Evolutionary conservation across 495 filamentous ascomycete species (phyloP).

Genomic region (Podospora fimiseda): DNA sequence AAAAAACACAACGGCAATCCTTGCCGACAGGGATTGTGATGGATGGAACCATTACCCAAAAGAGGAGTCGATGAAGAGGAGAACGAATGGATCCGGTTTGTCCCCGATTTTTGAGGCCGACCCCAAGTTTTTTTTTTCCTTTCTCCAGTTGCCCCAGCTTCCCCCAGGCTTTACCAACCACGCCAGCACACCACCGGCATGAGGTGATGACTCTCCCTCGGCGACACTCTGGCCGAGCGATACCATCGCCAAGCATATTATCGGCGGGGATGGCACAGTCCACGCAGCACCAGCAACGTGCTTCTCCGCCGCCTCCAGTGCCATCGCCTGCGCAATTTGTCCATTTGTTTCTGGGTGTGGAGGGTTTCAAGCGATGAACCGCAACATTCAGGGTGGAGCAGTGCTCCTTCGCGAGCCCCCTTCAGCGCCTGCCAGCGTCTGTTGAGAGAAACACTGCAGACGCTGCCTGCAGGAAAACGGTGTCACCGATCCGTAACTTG

Average conservation of each 20-base stretch:
- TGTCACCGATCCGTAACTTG: background rate
- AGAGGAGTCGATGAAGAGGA: too few species aligned
- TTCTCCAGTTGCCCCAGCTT: slow-evolving; percentile 9
- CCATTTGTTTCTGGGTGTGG: slow-evolving; percentile 5
- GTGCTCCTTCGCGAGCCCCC: background rate
- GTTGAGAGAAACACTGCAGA: background rate
- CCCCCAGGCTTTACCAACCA: slow-evolving; percentile 19
- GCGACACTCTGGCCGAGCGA: slow-evolving; percentile 26
- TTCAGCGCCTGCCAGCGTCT: slow-evolving; percentile 3
- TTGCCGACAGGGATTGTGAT: slow-evolving; percentile 21
- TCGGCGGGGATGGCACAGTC: slow-evolving; percentile 28
- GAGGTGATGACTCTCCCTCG: slow-evolving; percentile 24
- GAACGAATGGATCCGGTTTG: slow-evolving; percentile 23
- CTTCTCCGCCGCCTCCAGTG: slow-evolving; percentile 20
- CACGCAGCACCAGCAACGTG: slow-evolving; percentile 12
- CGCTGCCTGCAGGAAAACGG: background rate
- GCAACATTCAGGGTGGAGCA: slow-evolving; percentile 9
- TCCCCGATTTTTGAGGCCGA: slow-evolving; percentile 5
- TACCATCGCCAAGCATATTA: slow-evolving; percentile 20
- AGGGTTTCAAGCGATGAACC: slow-evolving; percentile 7
- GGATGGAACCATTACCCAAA: background rate
- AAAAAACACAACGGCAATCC: slow-evolving; percentile 13
- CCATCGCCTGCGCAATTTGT: slow-evolving; percentile 17
- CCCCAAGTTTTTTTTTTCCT: background rate
- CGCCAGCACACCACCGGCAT: slow-evolving; percentile 6